phyloP scores from a whole-genome alignment of 2,329 filamentous ascomycete genomes.

The Chaetothyriales sp. region DNA sequence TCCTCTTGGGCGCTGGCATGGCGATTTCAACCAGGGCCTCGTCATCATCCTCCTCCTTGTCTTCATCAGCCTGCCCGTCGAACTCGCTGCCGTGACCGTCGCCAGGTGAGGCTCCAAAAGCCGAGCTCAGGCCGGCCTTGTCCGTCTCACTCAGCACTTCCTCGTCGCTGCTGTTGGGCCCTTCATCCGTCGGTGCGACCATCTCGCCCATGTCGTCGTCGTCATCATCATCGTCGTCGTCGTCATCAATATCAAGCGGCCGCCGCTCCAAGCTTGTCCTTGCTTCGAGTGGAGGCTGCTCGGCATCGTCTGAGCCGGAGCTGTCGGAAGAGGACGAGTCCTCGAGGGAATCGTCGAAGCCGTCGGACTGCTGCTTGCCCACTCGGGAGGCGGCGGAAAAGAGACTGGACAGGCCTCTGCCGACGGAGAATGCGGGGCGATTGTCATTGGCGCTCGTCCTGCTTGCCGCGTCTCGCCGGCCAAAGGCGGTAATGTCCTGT shows the following conservation, averaged over 20 bases:
- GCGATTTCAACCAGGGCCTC: constrained; percentile 32
- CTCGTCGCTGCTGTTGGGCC: constrained; percentile 19
- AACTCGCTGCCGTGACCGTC: constrained; percentile 17
- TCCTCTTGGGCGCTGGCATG: constrained; percentile 25
- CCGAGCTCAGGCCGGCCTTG: constrained; percentile 10
- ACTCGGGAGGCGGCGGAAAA: constrained; percentile 9
- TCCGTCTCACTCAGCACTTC: constrained; percentile 14
- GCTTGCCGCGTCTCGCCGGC: constrained; percentile 13
- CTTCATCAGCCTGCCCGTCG: constrained; percentile 16
- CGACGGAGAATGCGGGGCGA: constrained; percentile 17
- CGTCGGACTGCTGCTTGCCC: constrained; percentile 6
- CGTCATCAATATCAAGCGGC: constrained; percentile 47
- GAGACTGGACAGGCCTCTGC: constrained; percentile 16
- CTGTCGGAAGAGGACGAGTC: constrained; percentile 14
- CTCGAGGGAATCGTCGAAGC: constrained; percentile 18
- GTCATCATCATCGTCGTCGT: constrained; percentile 36
- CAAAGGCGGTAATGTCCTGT: constrained; percentile 19
- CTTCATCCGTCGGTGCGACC: constrained; percentile 25
- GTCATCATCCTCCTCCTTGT: constrained; percentile 15
- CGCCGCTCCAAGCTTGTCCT: constrained; percentile 33
- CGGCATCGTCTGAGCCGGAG: constrained; percentile 15
- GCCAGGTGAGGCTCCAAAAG: constrained; percentile 10
- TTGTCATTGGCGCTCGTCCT: constrained; percentile 2
- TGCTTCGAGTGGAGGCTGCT: constrained; percentile 20
- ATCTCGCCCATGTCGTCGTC: constrained; percentile 37